These are phyloP conservation scores for Arthrocladium fulminans DNA, from an alignment of 2,329 filamentous ascomycete species.

Conservation along the genomic window DNA sequence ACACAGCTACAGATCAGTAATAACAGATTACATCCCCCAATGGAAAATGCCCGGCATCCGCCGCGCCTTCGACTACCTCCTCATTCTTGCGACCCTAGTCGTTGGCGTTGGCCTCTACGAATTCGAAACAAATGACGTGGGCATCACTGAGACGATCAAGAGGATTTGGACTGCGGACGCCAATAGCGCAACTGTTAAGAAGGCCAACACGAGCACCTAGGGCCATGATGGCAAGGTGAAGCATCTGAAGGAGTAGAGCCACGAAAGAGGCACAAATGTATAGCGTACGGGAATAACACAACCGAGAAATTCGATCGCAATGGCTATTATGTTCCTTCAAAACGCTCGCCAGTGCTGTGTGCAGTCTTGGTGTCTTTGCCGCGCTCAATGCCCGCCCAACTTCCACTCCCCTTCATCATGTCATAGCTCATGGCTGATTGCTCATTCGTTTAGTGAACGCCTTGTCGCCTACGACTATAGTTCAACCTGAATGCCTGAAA, in stretches of 20 bases:
- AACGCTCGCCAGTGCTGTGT: no score
- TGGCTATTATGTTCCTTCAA: no score
- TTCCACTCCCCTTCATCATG: no score
- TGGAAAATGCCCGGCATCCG: constrained; percentile 59
- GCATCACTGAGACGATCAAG: constrained; percentile 80
- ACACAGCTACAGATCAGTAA: constrained; percentile 46
- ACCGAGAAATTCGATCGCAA: no score
- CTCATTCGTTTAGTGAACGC: no score
- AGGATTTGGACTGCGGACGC: constrained; percentile 73
- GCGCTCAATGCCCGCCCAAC: no score
- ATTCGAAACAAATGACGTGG: constrained; percentile 98
- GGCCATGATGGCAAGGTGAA: constrained; percentile 19
- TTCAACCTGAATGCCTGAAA: no score
- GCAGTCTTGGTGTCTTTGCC: no score
- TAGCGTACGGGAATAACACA: not conserved
- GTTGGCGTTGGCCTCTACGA: constrained; percentile 89
- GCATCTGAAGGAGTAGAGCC: constrained; percentile 14
- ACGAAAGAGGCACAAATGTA: not conserved
- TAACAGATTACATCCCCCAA: constrained; percentile 84
- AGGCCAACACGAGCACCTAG: constrained; percentile 13
- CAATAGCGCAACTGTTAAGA: constrained; percentile 18
- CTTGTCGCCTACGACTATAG: no score
- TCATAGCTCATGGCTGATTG: no score
- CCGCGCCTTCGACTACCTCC: constrained; percentile 63
- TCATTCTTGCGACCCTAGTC: constrained; percentile 68